Conservation (phyloP, 2,329 filamentous ascomycete genomes). For the Penicillium glabrum region DNA sequence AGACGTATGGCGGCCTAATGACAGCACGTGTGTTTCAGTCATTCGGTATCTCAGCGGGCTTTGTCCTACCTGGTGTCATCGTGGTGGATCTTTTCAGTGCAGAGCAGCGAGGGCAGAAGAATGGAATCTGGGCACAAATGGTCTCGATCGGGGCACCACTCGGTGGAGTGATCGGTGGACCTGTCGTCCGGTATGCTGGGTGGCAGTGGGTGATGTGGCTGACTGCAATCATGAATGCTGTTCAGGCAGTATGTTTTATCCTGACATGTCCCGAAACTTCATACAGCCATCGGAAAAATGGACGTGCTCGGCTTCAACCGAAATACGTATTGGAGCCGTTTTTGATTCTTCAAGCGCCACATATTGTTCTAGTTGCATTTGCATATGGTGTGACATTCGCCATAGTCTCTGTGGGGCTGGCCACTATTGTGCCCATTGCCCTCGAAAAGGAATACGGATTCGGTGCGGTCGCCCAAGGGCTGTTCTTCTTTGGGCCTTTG, state of each 20-base stretch:
- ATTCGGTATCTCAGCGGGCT: not conserved
- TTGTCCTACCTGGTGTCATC: not conserved
- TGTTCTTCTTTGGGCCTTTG: conserved; percentile 2
- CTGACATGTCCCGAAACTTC: not conserved
- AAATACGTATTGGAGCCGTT: not conserved
- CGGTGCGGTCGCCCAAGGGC: not conserved
- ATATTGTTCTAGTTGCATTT: not conserved
- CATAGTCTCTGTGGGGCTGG: not conserved
- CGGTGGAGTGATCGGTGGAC: not conserved
- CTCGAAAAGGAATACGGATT: not conserved
- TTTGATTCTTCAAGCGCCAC: not conserved
- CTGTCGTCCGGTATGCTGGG: not conserved
- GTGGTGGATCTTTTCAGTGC: not conserved
- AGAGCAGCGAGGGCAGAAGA: not conserved
- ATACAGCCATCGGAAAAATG: not conserved
- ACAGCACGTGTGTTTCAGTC: not conserved
- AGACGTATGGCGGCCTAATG: not conserved
- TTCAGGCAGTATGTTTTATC: not conserved
- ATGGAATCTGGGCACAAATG: not conserved
- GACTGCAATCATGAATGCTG: not conserved
- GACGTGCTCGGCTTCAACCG: not conserved
- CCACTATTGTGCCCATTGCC: not conserved
- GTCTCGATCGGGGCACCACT: not conserved
- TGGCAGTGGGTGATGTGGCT: conserved; percentile 1
- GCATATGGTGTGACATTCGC: not conserved